Base-by-base conservation (phyloP, 495 filamentous ascomycete species). In the Melanomma pulvis-pyrius region DNA sequence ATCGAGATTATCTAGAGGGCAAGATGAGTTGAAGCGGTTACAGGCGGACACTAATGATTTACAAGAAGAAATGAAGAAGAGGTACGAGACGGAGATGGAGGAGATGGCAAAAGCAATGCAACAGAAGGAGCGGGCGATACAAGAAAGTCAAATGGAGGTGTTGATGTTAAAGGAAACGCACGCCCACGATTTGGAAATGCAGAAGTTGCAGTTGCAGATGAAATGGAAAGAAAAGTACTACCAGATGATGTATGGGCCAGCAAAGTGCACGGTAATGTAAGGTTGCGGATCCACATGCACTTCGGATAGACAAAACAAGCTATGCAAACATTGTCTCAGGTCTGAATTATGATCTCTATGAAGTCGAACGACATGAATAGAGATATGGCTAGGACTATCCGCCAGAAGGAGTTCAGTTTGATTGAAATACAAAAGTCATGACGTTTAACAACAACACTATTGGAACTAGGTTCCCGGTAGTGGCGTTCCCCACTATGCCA, bases 201-300 rank as follows among this genome's bases (percentile, higher is more conserved):
- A 59, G 24, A 59, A 48, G 34, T 13, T 59, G 12, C 36, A 26
- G 39, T 13, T 59, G 32, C 56, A 59, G 32, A 25, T 48, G 39
- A 7, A 48, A 34, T 59, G 22, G 32, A 59, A 47, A 29, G 34
- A 59, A 47, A 46, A 59, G 39, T 53, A 59, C 46, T 22, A 30
- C 13, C 2, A 36, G 30, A 24, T 24, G 17, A 4, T 48, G 9
- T 56, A 34, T 34, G 30, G 30, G 30, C 30, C 53, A 28, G 29
- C n/a, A 19, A 29, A 11, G n/a, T 56, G 53, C 53, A 19, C 22
- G 19, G 53, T 56, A 39, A 56, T 56, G 53, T 56, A 56, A 28
- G 8, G 26, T 4, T 5, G 9, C 9, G 21, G 26, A 53, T 53
- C 5, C 4, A 12, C 5, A 4, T 34, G 30, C 4, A 5, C 30